A percentile compares a stretch with the other conserved stretches of the same genome.
phyloP scores from a whole-genome alignment of 2,329 filamentous ascomycete species.

The Aspergillus versicolor region DNA sequence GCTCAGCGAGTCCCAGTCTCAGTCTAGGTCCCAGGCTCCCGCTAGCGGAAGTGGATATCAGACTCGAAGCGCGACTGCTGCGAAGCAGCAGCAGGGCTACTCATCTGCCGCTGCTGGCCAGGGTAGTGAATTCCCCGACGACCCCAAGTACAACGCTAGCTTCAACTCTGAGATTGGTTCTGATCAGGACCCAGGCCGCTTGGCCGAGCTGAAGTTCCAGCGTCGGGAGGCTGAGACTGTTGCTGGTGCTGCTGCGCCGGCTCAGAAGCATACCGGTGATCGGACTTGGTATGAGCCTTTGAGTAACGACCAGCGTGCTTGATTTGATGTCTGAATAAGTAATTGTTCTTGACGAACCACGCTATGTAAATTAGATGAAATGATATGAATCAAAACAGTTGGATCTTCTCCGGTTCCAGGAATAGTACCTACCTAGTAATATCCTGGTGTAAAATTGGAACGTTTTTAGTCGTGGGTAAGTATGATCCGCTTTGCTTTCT shows the following conservation, averaged over 20 bases:
- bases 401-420: neutral
- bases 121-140: constrained; percentile 48
- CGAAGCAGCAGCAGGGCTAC: constrained; percentile 3
- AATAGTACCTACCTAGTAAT: neutral
- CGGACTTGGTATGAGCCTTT: constrained; percentile 25
- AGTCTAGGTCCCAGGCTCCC: neutral
- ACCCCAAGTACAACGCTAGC: constrained; percentile 48
- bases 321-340: neutral
- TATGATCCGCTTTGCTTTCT: no score
- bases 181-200: constrained; percentile 55
- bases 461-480: no score
- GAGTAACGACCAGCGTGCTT: constrained; percentile 31
- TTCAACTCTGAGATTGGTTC: constrained; percentile 55
- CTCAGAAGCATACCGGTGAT: constrained; percentile 24
- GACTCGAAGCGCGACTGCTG: constrained; percentile 28
- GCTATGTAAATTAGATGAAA: constrained; percentile 5
- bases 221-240: constrained; percentile 29
- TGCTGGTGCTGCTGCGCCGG: constrained; percentile 24
- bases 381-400: neutral
- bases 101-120: neutral
- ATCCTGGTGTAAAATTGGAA: neutral
- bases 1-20: constrained; percentile 4
- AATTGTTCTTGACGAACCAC: neutral
- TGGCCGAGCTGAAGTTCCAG: constrained; percentile 43
- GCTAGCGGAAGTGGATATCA: constrained; percentile 28